Evolutionary conservation across 805 yeast species (phyloP).

Genomic region (Yamadazyma insecticola): DNA sequence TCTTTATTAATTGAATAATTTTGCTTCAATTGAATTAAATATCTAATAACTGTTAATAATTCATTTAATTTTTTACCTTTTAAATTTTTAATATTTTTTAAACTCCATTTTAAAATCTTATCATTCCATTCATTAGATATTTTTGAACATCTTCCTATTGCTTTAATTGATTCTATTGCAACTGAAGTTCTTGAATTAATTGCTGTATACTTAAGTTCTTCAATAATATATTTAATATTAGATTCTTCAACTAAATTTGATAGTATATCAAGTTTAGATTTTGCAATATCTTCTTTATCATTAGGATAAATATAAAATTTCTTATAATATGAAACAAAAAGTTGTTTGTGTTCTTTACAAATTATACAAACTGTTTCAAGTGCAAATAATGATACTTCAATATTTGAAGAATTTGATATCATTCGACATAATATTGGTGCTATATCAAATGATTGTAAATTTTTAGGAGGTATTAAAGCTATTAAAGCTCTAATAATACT

Average conservation of each 20-base stretch:
- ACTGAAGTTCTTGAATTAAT: conserved; percentile 14
- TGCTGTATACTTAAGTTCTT: conserved; percentile 58
- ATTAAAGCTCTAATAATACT: conserved; percentile 54
- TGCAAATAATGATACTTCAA: conserved; percentile 26
- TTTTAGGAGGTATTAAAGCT: conserved; percentile 54
- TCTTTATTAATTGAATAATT: conserved; percentile 8
- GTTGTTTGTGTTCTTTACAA: conserved; percentile 21
- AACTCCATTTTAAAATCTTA: conserved; percentile 61
- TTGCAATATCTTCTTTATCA: conserved; percentile 43
- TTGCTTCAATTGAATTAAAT: conserved; percentile 58
- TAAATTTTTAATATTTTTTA: conserved; percentile 39
- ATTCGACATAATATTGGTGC: conserved; percentile 47
- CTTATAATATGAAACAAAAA: conserved; percentile 32
- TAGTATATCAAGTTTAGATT: conserved; percentile 57
- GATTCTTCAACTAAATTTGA: conserved; percentile 51
- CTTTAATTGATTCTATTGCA: conserved; percentile 49
- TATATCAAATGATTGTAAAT: conserved; percentile 45
- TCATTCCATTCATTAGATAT: conserved; percentile 44
- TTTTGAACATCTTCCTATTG: conserved; percentile 59
- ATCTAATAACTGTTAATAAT: conserved; percentile 66
- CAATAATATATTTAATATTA: conserved; percentile 48
- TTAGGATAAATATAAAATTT: conserved; percentile 54
- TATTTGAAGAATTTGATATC: conserved; percentile 20
- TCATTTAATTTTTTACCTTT: conserved; percentile 48
- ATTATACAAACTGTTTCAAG: conserved; percentile 45